Evolutionary conservation across 1,284 basidiomycete species (phyloP).

Genomic region (Mycena citricolor): DNA sequence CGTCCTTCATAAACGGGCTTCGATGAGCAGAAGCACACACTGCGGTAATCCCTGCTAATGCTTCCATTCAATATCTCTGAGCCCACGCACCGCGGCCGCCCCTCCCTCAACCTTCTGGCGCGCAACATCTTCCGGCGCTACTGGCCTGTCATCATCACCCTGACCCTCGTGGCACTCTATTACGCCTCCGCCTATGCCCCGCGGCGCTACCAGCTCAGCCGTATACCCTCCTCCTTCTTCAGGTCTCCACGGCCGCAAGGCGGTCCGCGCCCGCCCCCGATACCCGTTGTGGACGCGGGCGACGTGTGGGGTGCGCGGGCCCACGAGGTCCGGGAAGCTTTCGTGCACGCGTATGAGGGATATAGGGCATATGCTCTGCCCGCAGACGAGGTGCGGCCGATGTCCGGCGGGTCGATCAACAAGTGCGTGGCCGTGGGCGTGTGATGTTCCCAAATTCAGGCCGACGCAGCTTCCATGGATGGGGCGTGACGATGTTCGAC

Average conservation of each 20-base stretch:
- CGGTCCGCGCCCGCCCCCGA: conserved; percentile 26
- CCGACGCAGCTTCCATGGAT: conserved; percentile 62
- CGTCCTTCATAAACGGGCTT: too few relatives aligned
- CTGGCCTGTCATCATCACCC: conserved; percentile 7
- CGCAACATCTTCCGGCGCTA: conserved; percentile 10
- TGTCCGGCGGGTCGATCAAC: conserved; percentile 40
- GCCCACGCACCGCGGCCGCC: too few relatives aligned
- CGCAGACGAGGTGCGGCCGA: conserved; percentile 58
- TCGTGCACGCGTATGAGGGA: conserved; percentile 57
- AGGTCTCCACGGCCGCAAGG: conserved; percentile 13
- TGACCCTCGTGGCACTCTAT: conserved; percentile 1
- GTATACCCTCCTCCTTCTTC: too few relatives aligned
- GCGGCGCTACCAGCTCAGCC: conserved; percentile 8
- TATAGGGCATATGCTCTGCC: conserved; percentile 55
- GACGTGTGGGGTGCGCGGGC: conserved; percentile 36
- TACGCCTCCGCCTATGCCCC: conserved; percentile 19
- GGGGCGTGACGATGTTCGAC: conserved; percentile 77
- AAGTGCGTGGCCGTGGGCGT: conserved; percentile 30
- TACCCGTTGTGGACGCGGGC: conserved; percentile 14
- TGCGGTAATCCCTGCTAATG: too few relatives aligned
- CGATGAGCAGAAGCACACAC: too few relatives aligned
- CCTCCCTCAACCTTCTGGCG: conserved; percentile 1
- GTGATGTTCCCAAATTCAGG: background rate
- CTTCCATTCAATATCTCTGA: too few relatives aligned
- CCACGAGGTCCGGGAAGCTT: conserved; percentile 52